Percentiles rank a stretch among this genome's conserved stretches.
These are phyloP conservation scores for Gossypium mustelinum DNA, from an alignment of 345 rosid species.

Conservation along the genomic window DNA sequence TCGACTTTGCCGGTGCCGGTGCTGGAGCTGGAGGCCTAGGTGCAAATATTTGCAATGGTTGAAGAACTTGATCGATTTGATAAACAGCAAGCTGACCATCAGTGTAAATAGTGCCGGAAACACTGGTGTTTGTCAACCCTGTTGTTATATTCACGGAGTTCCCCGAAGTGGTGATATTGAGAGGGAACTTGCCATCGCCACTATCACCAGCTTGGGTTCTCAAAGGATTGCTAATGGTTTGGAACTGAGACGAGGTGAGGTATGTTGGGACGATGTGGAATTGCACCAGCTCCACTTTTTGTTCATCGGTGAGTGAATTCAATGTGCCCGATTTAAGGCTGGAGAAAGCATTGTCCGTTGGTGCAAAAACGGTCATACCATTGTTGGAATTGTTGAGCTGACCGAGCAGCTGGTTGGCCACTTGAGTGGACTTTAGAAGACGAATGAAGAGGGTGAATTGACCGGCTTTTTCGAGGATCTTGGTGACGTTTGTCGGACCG, in stretches of 20 bases:
- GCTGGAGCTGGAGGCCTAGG: constrained; percentile 41
- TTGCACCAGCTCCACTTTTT: constrained; percentile 37
- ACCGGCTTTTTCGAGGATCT: constrained; percentile 56
- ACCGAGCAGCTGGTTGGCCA: constrained; percentile 33
- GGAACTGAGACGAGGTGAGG: constrained; percentile 33
- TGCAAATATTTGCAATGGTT: constrained; percentile 35
- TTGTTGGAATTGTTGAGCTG: constrained; percentile 46
- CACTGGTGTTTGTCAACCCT: constrained; percentile 43
- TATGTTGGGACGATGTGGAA: constrained; percentile 42
- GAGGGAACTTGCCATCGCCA: constrained; percentile 34
- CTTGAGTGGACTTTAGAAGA: constrained; percentile 50
- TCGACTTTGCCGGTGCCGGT: constrained; percentile 32
- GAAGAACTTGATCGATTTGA: constrained; percentile 39
- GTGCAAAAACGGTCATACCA: constrained; percentile 47
- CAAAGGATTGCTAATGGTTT: constrained; percentile 44
- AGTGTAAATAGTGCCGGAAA: constrained; percentile 38
- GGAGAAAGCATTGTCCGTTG: constrained; percentile 40
- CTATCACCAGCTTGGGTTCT: constrained; percentile 44
- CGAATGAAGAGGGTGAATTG: constrained; percentile 47
- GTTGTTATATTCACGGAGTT: constrained; percentile 37
- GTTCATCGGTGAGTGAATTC: constrained; percentile 35
- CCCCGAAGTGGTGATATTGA: constrained; percentile 39
- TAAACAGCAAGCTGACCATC: constrained; percentile 48
- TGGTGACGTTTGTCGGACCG: constrained; percentile 51
- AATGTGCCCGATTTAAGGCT: constrained; percentile 37